phyloP scores from a whole-genome alignment of 352 stramenopile genomes.

The Globisporangium polare region DNA sequence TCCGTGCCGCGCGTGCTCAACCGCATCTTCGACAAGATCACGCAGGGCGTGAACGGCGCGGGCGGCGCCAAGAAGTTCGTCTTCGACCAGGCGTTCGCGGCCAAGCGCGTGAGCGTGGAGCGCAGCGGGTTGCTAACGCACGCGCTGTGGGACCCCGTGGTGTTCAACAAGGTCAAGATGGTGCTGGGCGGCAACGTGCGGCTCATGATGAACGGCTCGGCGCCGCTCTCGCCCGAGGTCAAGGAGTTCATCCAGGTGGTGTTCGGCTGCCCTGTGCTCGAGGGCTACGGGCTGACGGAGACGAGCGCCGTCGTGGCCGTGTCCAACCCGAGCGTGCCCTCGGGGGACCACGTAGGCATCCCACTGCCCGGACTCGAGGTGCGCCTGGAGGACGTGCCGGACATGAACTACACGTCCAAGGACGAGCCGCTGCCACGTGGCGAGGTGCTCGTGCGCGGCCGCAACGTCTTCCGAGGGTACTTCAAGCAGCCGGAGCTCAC shows the following conservation, averaged over 20 bases:
- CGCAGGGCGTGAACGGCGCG: conserved; percentile 47
- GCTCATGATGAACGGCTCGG: conserved; percentile 91
- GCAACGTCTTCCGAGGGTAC: not conserved
- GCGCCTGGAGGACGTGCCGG: not conserved
- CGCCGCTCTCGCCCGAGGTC: conserved; percentile 85
- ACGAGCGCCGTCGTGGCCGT: conserved; percentile 74
- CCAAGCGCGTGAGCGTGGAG: conserved; percentile 71
- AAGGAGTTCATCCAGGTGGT: conserved; percentile 93
- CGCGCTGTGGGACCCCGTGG: conserved; percentile 88
- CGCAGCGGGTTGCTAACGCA: conserved; percentile 34
- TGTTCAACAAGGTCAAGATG: conserved; percentile 93
- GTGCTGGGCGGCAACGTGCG: conserved; percentile 84
- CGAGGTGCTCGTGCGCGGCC: not conserved
- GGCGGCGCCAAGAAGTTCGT: conserved; percentile 88
- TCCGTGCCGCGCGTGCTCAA: not conserved
- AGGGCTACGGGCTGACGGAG: conserved; percentile 95
- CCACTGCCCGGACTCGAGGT: not conserved
- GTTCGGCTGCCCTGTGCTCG: conserved; percentile 84
- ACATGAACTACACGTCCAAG: not conserved
- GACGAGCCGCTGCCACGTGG: not conserved
- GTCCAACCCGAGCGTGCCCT: not conserved
- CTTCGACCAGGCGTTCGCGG: conserved; percentile 78
- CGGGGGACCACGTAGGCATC: not conserved
- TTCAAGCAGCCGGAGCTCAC: not conserved
- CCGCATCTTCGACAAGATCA: conserved; percentile 83